Evolutionary conservation across 169 alveolate species (phyloP).

Genomic region (Plasmodium yoelii): DNA sequence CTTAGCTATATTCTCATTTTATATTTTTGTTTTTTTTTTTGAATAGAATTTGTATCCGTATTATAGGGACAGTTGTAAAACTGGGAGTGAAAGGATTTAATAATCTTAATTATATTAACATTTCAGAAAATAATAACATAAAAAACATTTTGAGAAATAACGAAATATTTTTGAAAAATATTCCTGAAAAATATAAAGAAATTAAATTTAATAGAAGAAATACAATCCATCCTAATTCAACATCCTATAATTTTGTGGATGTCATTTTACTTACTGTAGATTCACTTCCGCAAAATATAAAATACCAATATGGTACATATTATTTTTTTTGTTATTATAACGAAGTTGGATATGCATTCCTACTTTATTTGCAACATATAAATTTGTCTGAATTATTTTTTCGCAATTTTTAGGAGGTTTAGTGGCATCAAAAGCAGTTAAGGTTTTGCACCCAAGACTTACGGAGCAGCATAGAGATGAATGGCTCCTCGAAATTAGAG

Average conservation of each 20-base stretch:
- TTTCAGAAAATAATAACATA: slow-evolving; percentile 27
- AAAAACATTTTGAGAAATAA: slow-evolving; percentile 53
- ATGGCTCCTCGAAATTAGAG: slow-evolving; percentile 57
- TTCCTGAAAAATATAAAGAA: slow-evolving; percentile 37
- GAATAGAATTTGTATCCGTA: slow-evolving; percentile 71
- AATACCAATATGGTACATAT: slow-evolving; percentile 59
- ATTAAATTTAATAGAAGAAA: slow-evolving; percentile 31
- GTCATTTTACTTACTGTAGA: slow-evolving; percentile 63
- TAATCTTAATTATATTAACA: slow-evolving; percentile 17
- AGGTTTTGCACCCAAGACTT: slow-evolving; percentile 61
- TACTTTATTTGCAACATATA: neutral
- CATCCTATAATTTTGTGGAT: slow-evolving; percentile 53
- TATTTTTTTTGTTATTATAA: neutral
- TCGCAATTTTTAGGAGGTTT: slow-evolving; percentile 38
- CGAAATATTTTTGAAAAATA: slow-evolving; percentile 30
- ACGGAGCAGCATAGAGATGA: slow-evolving; percentile 75
- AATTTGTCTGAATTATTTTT: neutral
- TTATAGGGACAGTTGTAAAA: slow-evolving; percentile 77
- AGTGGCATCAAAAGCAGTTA: slow-evolving; percentile 70
- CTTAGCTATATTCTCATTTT: neutral
- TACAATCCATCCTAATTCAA: slow-evolving; percentile 15
- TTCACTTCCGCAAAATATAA: slow-evolving; percentile 39
- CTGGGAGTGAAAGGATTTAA: slow-evolving; percentile 34
- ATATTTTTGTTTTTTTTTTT: neutral
- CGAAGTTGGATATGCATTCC: neutral